These are phyloP conservation scores for Quercus tomentella DNA, from an alignment of 331 rosid genomes.

Conservation along the genomic window DNA sequence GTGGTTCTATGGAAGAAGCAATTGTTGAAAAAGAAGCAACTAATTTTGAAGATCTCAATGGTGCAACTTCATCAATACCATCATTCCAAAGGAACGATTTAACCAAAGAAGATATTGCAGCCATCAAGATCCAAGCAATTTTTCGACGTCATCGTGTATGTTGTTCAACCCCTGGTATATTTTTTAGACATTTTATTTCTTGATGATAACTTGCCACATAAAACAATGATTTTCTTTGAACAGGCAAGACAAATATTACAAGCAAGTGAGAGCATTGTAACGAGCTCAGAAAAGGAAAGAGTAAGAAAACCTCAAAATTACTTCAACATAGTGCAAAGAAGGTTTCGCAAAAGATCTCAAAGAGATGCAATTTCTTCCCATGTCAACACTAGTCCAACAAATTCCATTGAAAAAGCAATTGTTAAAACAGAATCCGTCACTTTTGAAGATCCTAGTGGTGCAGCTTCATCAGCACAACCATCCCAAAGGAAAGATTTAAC, in stretches of 20 bases:
- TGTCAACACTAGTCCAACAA: constrained; percentile 19
- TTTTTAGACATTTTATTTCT: not conserved
- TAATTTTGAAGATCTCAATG: not conserved
- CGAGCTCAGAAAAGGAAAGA: not conserved
- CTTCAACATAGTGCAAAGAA: constrained; percentile 39
- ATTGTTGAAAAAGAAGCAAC: constrained; percentile 2
- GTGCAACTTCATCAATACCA: not conserved
- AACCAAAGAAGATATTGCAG: constrained; percentile 37
- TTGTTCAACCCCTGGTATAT: not conserved
- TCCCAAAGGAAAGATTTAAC: not conserved
- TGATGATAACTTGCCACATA: too few relatives aligned
- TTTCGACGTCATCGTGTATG: not conserved
- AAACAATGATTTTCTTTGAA: not conserved
- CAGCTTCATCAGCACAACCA: not conserved
- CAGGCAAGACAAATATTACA: not conserved
- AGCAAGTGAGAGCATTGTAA: constrained; percentile 23
- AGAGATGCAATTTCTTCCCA: constrained; percentile 36
- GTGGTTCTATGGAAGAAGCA: constrained; percentile 24
- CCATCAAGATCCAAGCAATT: constrained; percentile 50
- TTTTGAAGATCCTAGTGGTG: not conserved
- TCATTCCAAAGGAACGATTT: not conserved
- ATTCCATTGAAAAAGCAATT: constrained; percentile 24
- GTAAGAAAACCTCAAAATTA: constrained; percentile 29
- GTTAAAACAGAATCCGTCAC: not conserved
- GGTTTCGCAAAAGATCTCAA: constrained; percentile 29